Conservation (phyloP, 2,329 filamentous ascomycete species). For the Hymenoscyphus fraxineus region DNA sequence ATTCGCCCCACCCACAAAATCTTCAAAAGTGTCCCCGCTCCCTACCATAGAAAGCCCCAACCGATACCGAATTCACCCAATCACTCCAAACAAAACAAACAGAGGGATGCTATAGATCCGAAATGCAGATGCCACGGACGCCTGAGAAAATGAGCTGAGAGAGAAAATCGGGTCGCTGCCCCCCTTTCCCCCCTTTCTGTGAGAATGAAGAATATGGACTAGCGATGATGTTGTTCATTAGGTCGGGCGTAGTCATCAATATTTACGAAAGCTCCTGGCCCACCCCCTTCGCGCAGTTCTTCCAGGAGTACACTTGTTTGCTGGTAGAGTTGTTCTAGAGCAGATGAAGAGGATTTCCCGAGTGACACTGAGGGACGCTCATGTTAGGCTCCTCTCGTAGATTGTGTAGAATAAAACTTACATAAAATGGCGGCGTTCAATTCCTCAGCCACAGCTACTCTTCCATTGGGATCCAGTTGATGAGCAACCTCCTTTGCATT, state of each 20-base stretch:
- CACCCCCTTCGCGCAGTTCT: slow-evolving; percentile 73
- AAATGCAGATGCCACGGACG: slow-evolving; percentile 9
- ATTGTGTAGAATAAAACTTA: slow-evolving; percentile 24
- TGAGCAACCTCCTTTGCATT: slow-evolving; percentile 71
- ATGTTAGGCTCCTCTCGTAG: background rate
- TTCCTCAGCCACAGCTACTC: slow-evolving; percentile 82
- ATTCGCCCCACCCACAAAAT: background rate
- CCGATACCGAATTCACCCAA: background rate
- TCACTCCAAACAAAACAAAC: background rate
- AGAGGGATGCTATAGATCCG: background rate
- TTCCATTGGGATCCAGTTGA: slow-evolving; percentile 70
- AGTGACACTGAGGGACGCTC: slow-evolving; percentile 62
- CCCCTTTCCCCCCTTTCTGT: too few relatives aligned
- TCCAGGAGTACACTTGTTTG: slow-evolving; percentile 85
- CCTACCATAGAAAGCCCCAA: background rate
- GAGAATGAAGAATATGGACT: background rate
- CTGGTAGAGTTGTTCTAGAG: slow-evolving; percentile 78
- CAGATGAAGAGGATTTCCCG: slow-evolving; percentile 82
- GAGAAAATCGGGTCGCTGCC: background rate
- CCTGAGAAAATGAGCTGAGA: slow-evolving; percentile 11
- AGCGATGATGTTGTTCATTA: slow-evolving; percentile 9
- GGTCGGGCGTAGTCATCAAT: slow-evolving; percentile 47
- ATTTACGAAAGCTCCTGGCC: slow-evolving; percentile 79
- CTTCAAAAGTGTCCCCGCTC: background rate
- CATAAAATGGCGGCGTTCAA: slow-evolving; percentile 87